phyloP scores from a whole-genome alignment of 768 basidiomycete species.

The Pulveroboletus ravenelii region DNA sequence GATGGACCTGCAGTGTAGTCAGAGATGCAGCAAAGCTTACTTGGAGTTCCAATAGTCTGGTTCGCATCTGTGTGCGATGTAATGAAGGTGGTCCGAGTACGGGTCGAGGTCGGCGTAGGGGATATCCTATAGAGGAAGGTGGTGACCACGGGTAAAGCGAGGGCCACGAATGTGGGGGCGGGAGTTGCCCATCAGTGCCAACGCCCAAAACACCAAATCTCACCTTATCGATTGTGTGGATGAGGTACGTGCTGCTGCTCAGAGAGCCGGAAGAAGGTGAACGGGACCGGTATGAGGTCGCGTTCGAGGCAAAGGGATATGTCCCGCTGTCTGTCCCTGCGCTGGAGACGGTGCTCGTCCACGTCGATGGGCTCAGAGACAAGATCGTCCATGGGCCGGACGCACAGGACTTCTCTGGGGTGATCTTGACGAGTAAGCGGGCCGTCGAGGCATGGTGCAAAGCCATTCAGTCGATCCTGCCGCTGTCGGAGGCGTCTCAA shows the following conservation, averaged over 20 bases:
- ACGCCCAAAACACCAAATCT: not conserved
- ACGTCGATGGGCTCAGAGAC: constrained; percentile 41
- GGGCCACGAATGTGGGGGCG: too few relatives aligned
- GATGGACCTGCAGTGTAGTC: not conserved
- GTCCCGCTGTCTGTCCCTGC: constrained; percentile 59
- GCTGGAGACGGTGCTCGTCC: constrained; percentile 59
- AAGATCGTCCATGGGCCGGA: constrained; percentile 39
- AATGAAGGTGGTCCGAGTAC: constrained; percentile 21
- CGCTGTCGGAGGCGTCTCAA: not conserved
- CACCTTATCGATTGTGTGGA: constrained; percentile 1
- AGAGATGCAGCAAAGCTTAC: not conserved
- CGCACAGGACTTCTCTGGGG: constrained; percentile 41
- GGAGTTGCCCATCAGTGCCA: not conserved
- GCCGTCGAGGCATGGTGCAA: constrained; percentile 67
- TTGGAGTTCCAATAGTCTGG: constrained; percentile 19
- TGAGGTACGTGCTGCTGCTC: constrained; percentile 39
- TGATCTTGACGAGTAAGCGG: constrained; percentile 76
- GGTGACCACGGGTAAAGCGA: constrained; percentile 14
- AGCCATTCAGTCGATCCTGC: constrained; percentile 29
- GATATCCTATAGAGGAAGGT: constrained; percentile 1
- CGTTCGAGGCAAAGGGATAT: constrained; percentile 47
- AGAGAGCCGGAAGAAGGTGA: constrained; percentile 32
- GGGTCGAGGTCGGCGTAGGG: constrained; percentile 19
- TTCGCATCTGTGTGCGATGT: constrained; percentile 22
- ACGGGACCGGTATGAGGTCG: constrained; percentile 55